A percentile compares a stretch with the other conserved stretches of the same genome.
Conservation (phyloP, 345 rosid species). For the Brassica incana region DNA sequence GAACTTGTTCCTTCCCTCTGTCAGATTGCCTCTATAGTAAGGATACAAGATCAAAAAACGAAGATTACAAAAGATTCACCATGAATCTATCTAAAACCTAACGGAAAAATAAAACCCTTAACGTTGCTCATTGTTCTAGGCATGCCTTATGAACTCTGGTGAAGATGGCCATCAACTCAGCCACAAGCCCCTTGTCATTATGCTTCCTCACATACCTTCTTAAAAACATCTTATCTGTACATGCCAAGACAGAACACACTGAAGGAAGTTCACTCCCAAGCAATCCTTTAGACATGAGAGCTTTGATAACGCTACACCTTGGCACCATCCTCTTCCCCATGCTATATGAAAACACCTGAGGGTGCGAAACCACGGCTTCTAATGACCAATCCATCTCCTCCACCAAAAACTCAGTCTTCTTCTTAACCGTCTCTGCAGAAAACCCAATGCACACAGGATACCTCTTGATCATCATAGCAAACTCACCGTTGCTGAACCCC, state of each 20-base stretch:
- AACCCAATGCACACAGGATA: background rate
- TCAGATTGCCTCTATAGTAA: no score
- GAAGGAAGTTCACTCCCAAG: background rate
- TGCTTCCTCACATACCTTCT: background rate
- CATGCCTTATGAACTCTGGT: background rate
- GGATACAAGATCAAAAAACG: background rate
- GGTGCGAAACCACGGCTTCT: background rate
- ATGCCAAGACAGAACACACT: background rate
- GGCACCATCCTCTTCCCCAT: background rate
- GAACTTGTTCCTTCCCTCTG: no score
- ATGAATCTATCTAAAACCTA: background rate
- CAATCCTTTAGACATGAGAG: background rate
- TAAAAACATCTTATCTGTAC: background rate
- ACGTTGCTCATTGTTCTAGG: background rate
- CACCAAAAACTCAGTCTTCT: constrained; percentile 5
- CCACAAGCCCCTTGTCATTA: background rate
- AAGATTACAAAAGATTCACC: background rate
- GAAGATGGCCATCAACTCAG: background rate
- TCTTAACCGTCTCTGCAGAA: background rate
- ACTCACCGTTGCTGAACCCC: constrained; percentile 31
- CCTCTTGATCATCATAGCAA: background rate
- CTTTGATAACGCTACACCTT: background rate
- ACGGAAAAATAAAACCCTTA: background rate
- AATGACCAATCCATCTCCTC: background rate
- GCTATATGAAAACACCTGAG: background rate